phyloP scores from a whole-genome alignment of 2,329 filamentous ascomycete genomes.

The Pyrenophora tritici-repentis region DNA sequence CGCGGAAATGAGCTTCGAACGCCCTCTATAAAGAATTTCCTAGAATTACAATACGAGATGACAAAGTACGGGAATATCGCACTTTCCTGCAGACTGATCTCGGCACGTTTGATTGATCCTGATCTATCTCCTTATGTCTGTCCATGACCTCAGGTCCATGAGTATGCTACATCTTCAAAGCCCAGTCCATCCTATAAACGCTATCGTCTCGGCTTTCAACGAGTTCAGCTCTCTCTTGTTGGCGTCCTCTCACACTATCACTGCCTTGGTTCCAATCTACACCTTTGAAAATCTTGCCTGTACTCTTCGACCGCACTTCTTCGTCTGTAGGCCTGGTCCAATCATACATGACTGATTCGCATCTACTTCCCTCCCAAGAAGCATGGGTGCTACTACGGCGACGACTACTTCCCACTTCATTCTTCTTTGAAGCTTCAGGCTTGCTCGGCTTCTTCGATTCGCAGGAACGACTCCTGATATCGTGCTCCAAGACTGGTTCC shows the following conservation, averaged over 20 bases:
- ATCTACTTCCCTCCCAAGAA: conserved; percentile 3
- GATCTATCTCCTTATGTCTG: neutral
- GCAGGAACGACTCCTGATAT: neutral
- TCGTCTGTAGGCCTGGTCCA: conserved; percentile 8
- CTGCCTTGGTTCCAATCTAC: neutral
- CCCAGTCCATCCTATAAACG: conserved; percentile 3
- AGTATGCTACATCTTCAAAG: neutral
- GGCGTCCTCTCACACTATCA: neutral
- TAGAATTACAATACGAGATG: conserved; percentile 17
- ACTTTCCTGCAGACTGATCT: conserved; percentile 9
- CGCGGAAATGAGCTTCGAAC: conserved; percentile 6
- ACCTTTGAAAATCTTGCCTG: neutral
- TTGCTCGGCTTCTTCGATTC: neutral
- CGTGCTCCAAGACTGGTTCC: conserved; percentile 15
- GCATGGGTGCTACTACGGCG: neutral
- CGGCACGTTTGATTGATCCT: neutral
- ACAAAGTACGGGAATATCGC: conserved; percentile 16
- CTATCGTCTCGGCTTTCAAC: neutral
- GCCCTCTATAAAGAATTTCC: conserved; percentile 10
- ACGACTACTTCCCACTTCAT: neutral
- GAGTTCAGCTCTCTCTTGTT: no score
- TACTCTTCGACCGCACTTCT: neutral
- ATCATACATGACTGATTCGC: conserved; percentile 5
- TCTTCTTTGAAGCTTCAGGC: neutral
- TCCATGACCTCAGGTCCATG: neutral